Base-by-base conservation (phyloP, 345 rosid genomes). In the Hibiscus mutabilis region DNA sequence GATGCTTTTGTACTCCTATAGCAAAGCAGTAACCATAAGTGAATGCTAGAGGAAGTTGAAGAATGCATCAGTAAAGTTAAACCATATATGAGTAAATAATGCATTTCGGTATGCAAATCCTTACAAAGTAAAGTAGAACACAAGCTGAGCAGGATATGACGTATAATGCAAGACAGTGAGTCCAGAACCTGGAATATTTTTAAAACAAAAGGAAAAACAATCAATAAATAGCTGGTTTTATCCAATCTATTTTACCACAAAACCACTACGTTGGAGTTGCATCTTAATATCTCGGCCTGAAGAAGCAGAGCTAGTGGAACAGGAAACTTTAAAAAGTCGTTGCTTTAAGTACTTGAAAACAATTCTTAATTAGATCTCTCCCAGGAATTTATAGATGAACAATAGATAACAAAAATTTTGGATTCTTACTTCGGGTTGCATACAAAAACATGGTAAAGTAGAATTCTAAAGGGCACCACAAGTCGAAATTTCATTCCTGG, bases 51-150 rank as follows among this genome's bases (percentile, higher is more conserved):
- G 27, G 14, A 61, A 19, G 47, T 58, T 59, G 60, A 44, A 10
- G 35, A 40, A 35, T 8, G 53, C 21, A 61, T 49, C 13, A 51
- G 19, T 31, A 40, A 18, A 72, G 14, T 1, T 18, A 4, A 51
- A 62, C 29, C 35, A 22, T 29, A 8, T 31, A 71, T 11, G 57
- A 29, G 21, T 73, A 40, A 18, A 75, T 59, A 69, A 73, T 74
- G 53, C 33, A 63, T 47, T 52, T 68, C 60, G 53, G 63, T 49
- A 70, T 79, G 46, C 49, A 66, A 15, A 70, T 78, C 74, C 97
- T 92, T 86, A 95, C 99, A 79, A 84, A 84, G 84, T 95, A 90
- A 56, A 95, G 96, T 46, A 95, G 97, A 77, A 76, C 79, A 77
- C 97, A 92, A 58, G 99, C 84, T 7, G 94, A 77, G 69, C 75